Conservation (phyloP, 2,329 filamentous ascomycete species). For the Penicillium sp. region DNA sequence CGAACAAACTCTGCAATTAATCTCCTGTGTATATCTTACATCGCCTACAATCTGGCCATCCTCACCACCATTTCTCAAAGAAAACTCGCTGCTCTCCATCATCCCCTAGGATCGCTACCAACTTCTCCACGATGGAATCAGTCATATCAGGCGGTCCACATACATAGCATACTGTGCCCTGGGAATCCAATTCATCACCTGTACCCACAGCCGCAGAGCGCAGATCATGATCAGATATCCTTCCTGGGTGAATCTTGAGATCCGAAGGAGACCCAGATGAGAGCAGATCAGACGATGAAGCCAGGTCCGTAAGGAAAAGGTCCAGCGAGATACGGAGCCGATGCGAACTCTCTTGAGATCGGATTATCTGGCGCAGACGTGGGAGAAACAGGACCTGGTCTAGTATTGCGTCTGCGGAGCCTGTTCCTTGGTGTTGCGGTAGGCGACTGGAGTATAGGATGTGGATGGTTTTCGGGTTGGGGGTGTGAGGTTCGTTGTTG, state of each 20-base stretch:
- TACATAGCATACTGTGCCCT: conserved; percentile 58
- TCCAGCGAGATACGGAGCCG: conserved; percentile 30
- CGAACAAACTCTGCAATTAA: background rate
- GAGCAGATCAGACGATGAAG: conserved; percentile 5
- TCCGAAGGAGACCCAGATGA: conserved; percentile 18
- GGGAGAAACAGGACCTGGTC: conserved; percentile 47
- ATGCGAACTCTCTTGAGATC: conserved; percentile 24
- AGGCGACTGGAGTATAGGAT: conserved; percentile 63
- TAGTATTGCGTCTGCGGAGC: conserved; percentile 12
- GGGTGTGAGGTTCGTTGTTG: conserved; percentile 39
- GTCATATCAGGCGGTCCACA: conserved; percentile 69
- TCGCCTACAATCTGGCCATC: background rate
- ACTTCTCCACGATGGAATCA: conserved; percentile 56
- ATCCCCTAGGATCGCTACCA: conserved; percentile 42
- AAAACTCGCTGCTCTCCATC: conserved; percentile 47
- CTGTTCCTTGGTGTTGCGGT: conserved; percentile 10
- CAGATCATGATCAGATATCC: conserved; percentile 39
- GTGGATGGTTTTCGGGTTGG: conserved; percentile 46
- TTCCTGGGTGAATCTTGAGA: conserved; percentile 26
- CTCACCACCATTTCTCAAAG: conserved; percentile 64
- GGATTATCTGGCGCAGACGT: conserved; percentile 41
- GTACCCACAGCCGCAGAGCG: conserved; percentile 28
- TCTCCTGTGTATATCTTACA: background rate
- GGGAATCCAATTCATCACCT: conserved; percentile 23
- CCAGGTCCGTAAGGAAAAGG: conserved; percentile 34